phyloP scores from a whole-genome alignment of 768 basidiomycete genomes.

The Tylopilus felleus region DNA sequence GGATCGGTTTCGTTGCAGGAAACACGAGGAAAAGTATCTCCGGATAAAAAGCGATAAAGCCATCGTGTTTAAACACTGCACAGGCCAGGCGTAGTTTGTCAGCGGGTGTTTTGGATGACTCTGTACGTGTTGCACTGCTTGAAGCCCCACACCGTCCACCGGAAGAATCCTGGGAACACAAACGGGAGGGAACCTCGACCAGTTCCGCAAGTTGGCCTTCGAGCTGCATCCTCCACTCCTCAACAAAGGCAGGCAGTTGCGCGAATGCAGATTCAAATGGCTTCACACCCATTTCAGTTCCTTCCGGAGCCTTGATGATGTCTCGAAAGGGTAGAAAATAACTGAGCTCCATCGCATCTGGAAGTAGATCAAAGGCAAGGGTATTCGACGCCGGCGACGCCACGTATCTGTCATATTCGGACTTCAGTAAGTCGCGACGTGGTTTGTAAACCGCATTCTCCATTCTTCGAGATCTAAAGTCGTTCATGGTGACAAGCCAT shows the following conservation, averaged over 20 bases:
- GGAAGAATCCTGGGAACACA: too few relatives aligned
- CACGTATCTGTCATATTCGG: conserved; percentile 1
- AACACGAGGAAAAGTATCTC: too few relatives aligned
- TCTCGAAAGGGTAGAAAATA: not conserved
- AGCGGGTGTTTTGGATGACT: too few relatives aligned
- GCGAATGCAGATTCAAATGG: conserved; percentile 6
- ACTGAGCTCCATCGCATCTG: not conserved
- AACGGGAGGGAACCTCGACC: too few relatives aligned
- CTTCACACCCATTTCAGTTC: not conserved
- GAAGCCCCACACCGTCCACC: too few relatives aligned
- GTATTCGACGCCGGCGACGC: not conserved
- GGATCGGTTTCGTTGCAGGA: too few relatives aligned
- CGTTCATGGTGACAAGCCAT: not conserved
- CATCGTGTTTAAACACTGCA: too few relatives aligned
- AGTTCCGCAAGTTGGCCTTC: not conserved
- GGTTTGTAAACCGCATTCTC: not conserved
- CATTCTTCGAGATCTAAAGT: not conserved
- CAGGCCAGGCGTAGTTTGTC: too few relatives aligned
- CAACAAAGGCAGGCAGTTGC: not conserved
- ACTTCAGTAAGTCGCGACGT: not conserved
- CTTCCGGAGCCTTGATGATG: conserved; percentile 1
- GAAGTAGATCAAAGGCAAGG: not conserved
- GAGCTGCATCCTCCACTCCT: conserved; percentile 1
- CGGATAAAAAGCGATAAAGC: too few relatives aligned
- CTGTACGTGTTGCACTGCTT: too few relatives aligned